Evolutionary conservation across 352 stramenopile species (phyloP).

Genomic region (Globisporangium barbulae): DNA sequence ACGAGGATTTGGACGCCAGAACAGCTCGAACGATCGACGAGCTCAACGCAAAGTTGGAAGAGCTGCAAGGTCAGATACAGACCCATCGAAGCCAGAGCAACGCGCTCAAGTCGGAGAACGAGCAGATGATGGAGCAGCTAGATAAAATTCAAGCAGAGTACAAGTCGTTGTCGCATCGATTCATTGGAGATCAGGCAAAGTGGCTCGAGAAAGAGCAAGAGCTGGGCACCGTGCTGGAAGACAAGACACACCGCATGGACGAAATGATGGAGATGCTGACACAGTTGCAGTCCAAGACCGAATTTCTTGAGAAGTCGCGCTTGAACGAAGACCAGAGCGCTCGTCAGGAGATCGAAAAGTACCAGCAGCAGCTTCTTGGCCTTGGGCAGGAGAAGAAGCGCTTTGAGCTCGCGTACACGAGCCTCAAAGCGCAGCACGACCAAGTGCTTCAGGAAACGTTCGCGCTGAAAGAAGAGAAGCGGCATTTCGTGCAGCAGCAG

Average conservation of each 20-base stretch:
- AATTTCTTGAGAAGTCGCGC: conserved; percentile 48
- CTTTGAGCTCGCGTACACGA: conserved; percentile 26
- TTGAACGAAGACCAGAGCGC: conserved; percentile 34
- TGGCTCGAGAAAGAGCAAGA: conserved; percentile 31
- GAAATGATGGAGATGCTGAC: conserved; percentile 71
- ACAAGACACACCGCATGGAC: conserved; percentile 46
- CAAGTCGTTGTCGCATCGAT: conserved; percentile 22
- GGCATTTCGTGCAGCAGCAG: conserved; percentile 23
- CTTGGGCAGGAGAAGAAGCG: conserved; percentile 38
- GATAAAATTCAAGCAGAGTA: conserved; percentile 21
- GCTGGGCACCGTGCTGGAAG: conserved; percentile 28
- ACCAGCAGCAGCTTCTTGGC: conserved; percentile 32
- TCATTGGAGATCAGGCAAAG: conserved; percentile 28
- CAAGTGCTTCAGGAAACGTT: conserved; percentile 26
- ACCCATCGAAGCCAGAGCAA: conserved; percentile 14
- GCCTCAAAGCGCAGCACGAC: conserved; percentile 27
- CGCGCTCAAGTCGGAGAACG: conserved; percentile 21
- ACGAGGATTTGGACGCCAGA: conserved; percentile 40
- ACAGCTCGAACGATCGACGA: conserved; percentile 35
- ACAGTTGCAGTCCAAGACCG: conserved; percentile 43
- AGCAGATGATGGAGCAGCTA: conserved; percentile 15
- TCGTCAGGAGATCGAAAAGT: conserved; percentile 35
- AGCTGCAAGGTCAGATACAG: conserved; percentile 31
- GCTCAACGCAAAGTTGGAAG: conserved; percentile 25
- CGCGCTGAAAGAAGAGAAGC: conserved; percentile 34